Evolutionary conservation across 345 rosid species (phyloP).

Genomic region (Boechera stricta): DNA sequence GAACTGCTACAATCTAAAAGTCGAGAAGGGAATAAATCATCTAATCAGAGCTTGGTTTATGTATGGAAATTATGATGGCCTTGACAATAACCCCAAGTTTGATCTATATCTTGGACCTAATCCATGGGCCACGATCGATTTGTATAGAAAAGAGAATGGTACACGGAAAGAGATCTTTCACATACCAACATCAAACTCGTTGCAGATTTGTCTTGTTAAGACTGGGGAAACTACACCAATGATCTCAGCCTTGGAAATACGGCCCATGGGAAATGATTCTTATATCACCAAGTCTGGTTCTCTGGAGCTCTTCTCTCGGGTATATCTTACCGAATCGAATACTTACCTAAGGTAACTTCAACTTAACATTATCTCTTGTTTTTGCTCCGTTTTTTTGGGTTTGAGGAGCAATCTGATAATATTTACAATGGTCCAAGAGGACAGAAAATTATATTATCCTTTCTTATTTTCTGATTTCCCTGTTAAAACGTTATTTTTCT

Average conservation of each 20-base stretch:
- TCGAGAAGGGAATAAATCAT: slow-evolving; percentile 43
- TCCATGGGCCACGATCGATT: slow-evolving; percentile 37
- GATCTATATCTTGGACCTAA: slow-evolving; percentile 43
- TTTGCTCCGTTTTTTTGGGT: neutral
- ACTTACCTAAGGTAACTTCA: slow-evolving; percentile 8
- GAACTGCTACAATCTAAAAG: slow-evolving; percentile 52
- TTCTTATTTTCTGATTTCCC: neutral
- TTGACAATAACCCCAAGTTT: neutral
- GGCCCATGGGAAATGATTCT: slow-evolving; percentile 15
- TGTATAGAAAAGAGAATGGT: neutral
- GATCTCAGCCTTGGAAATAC: slow-evolving; percentile 31
- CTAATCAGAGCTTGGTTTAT: slow-evolving; percentile 43
- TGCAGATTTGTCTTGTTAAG: slow-evolving; percentile 47
- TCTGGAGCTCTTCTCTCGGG: neutral
- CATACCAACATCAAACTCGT: slow-evolving; percentile 22
- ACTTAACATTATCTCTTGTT: neutral
- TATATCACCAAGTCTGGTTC: slow-evolving; percentile 32
- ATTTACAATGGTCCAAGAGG: neutral
- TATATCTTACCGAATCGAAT: neutral
- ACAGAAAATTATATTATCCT: neutral
- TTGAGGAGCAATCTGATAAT: neutral
- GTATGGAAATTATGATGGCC: slow-evolving; percentile 53
- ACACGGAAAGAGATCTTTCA: neutral
- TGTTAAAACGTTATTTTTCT: neutral
- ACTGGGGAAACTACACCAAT: slow-evolving; percentile 18